Evolutionary conservation across 441 rosid species (phyloP).

Genomic region (Populus hybrid): DNA sequence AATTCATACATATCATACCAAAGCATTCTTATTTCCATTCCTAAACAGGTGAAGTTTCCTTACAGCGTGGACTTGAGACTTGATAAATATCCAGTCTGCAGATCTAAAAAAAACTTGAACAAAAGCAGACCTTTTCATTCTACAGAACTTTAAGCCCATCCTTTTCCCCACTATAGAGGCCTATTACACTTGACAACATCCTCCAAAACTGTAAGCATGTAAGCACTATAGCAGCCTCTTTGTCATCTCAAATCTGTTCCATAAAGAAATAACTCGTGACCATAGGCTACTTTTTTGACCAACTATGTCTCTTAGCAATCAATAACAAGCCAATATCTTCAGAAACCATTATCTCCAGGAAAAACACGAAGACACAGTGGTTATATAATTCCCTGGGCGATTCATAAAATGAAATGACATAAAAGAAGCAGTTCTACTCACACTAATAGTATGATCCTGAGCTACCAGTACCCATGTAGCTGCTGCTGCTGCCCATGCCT

Average conservation of each 20-base stretch:
- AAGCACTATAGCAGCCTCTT: conserved; percentile 49
- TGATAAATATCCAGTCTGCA: conserved; percentile 28
- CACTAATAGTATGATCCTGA: conserved; percentile 87
- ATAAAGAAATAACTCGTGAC: conserved; percentile 60
- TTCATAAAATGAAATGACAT: conserved; percentile 16
- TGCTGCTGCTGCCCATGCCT: conserved; percentile 50
- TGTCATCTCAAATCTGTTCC: conserved; percentile 61
- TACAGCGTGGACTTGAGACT: conserved; percentile 37
- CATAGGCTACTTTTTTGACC: conserved; percentile 32
- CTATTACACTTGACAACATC: conserved; percentile 30
- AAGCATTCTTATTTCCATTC: conserved; percentile 35
- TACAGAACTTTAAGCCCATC: conserved; percentile 21
- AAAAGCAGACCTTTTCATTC: conserved; percentile 23
- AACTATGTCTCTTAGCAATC: conserved; percentile 36
- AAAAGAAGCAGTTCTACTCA: conserved; percentile 30
- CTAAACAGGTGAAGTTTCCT: conserved; percentile 34
- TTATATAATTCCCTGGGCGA: conserved; percentile 20
- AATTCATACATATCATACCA: conserved; percentile 44
- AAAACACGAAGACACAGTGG: conserved; percentile 22
- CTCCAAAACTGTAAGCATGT: conserved; percentile 34
- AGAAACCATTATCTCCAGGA: conserved; percentile 30
- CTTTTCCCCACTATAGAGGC: conserved; percentile 36
- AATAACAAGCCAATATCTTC: conserved; percentile 35
- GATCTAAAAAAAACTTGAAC: conserved; percentile 23
- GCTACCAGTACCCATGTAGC: conserved; percentile 78